Conservation (phyloP, 768 basidiomycete species). For the Hydnomerulius pinastri region DNA sequence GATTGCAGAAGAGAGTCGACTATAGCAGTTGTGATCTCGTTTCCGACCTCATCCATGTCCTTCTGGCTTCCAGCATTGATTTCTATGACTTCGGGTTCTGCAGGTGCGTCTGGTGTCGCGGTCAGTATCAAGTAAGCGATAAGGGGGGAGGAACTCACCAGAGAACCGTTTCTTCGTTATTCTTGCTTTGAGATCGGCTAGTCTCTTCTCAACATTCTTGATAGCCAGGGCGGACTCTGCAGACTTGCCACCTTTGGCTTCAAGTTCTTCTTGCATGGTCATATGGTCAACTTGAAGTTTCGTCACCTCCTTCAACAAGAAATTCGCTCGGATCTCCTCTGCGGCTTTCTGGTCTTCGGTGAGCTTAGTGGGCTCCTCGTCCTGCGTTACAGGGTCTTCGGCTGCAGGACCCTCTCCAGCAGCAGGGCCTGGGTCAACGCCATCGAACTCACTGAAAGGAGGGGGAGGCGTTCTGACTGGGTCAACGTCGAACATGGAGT, state of each 20-base stretch:
- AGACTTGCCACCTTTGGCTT: not conserved
- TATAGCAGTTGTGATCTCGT: slow-evolving; percentile 7
- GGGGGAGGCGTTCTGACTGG: slow-evolving; percentile 26
- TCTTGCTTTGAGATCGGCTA: slow-evolving; percentile 13
- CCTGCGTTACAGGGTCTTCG: slow-evolving; percentile 18
- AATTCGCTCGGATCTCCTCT: slow-evolving; percentile 23
- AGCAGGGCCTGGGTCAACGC: slow-evolving; percentile 1
- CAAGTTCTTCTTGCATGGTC: slow-evolving; percentile 5
- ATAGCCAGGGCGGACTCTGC: slow-evolving; percentile 1
- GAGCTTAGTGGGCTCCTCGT: slow-evolving; percentile 18
- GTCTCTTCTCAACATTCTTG: slow-evolving; percentile 17
- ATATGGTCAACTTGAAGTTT: slow-evolving; percentile 13
- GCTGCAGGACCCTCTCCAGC: slow-evolving; percentile 5
- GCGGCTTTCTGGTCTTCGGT: slow-evolving; percentile 20
- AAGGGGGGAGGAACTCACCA: slow-evolving; percentile 6
- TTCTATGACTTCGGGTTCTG: not conserved
- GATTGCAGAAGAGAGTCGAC: slow-evolving; percentile 10
- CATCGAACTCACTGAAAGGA: slow-evolving; percentile 25
- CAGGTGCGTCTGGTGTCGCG: slow-evolving; percentile 10
- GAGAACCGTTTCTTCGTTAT: slow-evolving; percentile 22
- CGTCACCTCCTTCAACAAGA: slow-evolving; percentile 16
- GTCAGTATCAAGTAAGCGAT: not conserved
- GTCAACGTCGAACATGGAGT: slow-evolving; percentile 6
- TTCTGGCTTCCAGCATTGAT: not conserved
- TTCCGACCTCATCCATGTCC: not conserved